Evolutionary conservation across 2,329 filamentous ascomycete species (phyloP), one percentile per base, ranked within the genome.

Genomic region (Chaetothyriales sp.): DNA sequence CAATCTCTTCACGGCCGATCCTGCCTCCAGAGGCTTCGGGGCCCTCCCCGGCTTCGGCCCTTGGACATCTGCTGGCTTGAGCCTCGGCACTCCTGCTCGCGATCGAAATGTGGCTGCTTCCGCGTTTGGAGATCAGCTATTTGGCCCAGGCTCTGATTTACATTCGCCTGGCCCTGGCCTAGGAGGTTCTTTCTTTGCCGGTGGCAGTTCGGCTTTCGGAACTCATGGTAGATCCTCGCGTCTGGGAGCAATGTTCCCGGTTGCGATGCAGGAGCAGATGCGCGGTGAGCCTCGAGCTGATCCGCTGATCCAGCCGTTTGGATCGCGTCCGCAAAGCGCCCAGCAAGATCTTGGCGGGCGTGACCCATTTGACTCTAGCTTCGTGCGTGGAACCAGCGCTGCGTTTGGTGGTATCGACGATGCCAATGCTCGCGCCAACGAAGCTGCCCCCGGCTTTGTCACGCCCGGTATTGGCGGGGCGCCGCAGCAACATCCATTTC

Each of bases 261-360:
- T 81, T 1, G 82, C 84, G 3, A 89, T 94, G 84, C 89, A 95
- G 68, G 85, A 88, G 36, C 86, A 93, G 65, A 89, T 93, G 83
- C 84, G 88, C 53, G 65, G 67, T 43, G 70, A 73, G 42, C 57
- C 55, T 53, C 51, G 59, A 25, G 59, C 57, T 39, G 78, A 79
- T 12, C 84, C 86, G 58, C 50, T 45, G 18, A 20, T 47, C 3
- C 49, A 46, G 19, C 28, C 53, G 43, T 54, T 55, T 36, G 53
- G 55, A n/a, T 52, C 53, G 20, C 55, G 55, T 22, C 53, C 55
- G 2, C 53, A 57, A 6, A 57, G 55, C 19, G 55, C 55, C 25
- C 55, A 57, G 43, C 55, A 55, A 25, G 53, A 55, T 5, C 32
- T 39, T 49, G 51, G 53, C 18, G 44, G 51, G n/a, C 51, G 56